These are phyloP conservation scores for Naegleria fowleri DNA, from an alignment of 208 protist genomes.

Conservation along the genomic window DNA sequence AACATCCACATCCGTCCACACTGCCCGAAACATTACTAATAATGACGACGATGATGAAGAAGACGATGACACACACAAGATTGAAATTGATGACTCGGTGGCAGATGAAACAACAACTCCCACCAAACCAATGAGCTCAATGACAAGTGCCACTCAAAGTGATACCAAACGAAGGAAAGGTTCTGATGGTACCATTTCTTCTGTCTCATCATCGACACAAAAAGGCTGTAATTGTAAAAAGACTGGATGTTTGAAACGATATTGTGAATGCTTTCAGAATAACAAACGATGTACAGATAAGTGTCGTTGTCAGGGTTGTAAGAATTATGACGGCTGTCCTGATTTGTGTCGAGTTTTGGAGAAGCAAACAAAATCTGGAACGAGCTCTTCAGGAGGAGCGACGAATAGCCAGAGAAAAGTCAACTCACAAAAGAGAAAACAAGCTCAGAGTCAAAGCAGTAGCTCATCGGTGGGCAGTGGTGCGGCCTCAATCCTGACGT, in stretches of 20 bases:
- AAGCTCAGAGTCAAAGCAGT: neutral
- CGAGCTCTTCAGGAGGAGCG: neutral
- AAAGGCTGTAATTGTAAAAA: slow-evolving; percentile 25
- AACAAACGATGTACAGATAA: neutral
- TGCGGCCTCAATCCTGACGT: too few species aligned
- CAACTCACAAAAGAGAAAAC: neutral
- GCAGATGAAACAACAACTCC: neutral
- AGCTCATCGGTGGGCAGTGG: neutral
- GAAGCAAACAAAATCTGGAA: neutral
- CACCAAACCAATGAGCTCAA: neutral
- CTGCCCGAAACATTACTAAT: neutral
- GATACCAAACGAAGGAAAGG: too few species aligned
- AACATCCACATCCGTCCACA: neutral
- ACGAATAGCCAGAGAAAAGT: neutral
- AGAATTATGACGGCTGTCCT: slow-evolving; percentile 12
- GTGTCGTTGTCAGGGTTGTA: slow-evolving; percentile 13
- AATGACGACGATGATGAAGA: neutral
- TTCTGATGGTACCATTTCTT: too few species aligned
- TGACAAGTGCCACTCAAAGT: neutral
- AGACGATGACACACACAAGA: neutral
- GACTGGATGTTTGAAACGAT: slow-evolving; percentile 19
- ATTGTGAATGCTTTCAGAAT: slow-evolving; percentile 28
- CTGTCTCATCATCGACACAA: neutral
- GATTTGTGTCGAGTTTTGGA: neutral
- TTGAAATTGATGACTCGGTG: neutral